Evolutionary conservation across 345 rosid genomes (phyloP), one percentile per base, ranked within the genome.

Genomic region (Viola odorata): DNA sequence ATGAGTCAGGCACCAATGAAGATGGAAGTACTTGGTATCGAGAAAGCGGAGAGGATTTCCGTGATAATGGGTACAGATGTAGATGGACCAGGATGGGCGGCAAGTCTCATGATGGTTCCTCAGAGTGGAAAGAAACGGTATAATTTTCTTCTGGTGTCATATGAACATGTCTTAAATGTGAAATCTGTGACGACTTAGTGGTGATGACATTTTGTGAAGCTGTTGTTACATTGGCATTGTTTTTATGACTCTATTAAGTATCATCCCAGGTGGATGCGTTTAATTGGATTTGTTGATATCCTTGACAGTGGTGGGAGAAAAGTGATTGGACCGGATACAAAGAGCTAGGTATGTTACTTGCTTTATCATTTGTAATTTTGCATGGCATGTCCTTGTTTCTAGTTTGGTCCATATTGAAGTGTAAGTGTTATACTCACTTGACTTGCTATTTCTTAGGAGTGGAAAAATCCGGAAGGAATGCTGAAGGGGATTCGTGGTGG

Each of bases 231-330:
- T 55, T 71, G 62, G 55, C 72, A 65, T 84, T 81, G 73, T 65
- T 78, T 73, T 68, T 50, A 70, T 81, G 71, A 80, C 82, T 57
- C 52, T 54, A 60, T 72, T 49, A 57, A 78, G 80, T 72, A 85
- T 79, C 72, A 74, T 73, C 84, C 87, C 80, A 71, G 85, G 86
- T 80, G 79, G 81, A 77, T 74, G 81, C 82, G 47, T 83, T 83
- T 86, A 91, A 83, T 83, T 75, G 76, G 83, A 78, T 88, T 88
- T 84, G 61, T 88, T 88, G 79, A 77, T 85, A 78, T 86, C 75
- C 72, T 86, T 94, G 90, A 77, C 99, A 94, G 99, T 94, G 99
- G 99, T 94, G 99, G 99, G 99, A 94, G 91, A 94, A 94, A 80
- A 90, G 99, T 82, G 84, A 89, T 77, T 94, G 99, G 99, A 89